phyloP scores from a whole-genome alignment of 2,329 filamentous ascomycete species.

The Amphichorda felina region DNA sequence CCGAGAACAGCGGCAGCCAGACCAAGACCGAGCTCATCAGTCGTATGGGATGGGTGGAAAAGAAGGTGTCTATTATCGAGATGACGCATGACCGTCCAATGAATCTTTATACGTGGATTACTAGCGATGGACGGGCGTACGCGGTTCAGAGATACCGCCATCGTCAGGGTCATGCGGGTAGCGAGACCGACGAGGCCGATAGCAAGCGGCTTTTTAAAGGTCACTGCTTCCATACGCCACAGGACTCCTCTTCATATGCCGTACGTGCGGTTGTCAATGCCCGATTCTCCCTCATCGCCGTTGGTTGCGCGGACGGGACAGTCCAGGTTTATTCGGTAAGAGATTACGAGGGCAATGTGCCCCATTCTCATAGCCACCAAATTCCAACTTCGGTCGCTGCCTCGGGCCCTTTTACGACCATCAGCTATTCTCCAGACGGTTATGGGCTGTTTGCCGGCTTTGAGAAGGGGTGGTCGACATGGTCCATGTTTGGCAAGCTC shows the following conservation, averaged over 20 bases:
- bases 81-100: conserved; percentile 95
- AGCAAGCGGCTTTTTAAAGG: conserved; percentile 69
- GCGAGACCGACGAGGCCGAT: conserved; percentile 31
- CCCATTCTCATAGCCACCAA: conserved; percentile 67
- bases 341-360: conserved; percentile 89
- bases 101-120: conserved; percentile 91
- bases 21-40: conserved; percentile 84
- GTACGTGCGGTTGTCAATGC: conserved; percentile 79
- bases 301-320: conserved; percentile 69
- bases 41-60: conserved; percentile 75
- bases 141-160: conserved; percentile 67
- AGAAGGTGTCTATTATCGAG: conserved; percentile 62
- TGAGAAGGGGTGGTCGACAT: conserved; percentile 84
- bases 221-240: conserved; percentile 77
- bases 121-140: conserved; percentile 76
- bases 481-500: conserved; percentile 93
- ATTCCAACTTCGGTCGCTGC: conserved; percentile 54
- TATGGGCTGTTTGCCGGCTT: conserved; percentile 94
- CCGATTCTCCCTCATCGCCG: conserved; percentile 82
- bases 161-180: conserved; percentile 22
- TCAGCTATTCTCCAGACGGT: conserved; percentile 87
- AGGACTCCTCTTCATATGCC: conserved; percentile 46
- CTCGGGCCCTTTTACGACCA: conserved; percentile 59
- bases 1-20: conserved; percentile 69
- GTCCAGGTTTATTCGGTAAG: conserved; percentile 85